Evolutionary conservation across 345 rosid genomes (phyloP).

Genomic region (Eucalyptus polybractea): DNA sequence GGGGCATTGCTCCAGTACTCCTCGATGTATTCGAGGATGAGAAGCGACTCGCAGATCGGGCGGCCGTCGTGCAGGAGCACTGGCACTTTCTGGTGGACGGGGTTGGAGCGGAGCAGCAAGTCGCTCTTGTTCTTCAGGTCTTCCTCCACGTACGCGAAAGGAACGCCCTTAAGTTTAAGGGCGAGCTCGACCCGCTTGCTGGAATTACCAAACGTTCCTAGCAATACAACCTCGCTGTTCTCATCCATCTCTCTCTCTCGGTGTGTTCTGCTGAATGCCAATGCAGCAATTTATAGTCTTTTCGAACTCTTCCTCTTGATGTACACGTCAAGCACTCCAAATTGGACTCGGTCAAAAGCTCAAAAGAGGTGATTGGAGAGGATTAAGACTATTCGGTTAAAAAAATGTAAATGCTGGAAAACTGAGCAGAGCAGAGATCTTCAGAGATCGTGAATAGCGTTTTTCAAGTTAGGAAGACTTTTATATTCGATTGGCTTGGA

Average conservation of each 20-base stretch:
- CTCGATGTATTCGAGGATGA: conserved; percentile 5
- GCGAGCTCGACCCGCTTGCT: conserved; percentile 5
- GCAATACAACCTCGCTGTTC: neutral
- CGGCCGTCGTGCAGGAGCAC: conserved; percentile 1
- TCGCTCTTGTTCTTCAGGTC: conserved; percentile 6
- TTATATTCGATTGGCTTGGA: neutral
- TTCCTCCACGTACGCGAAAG: conserved; percentile 1
- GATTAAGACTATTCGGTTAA: neutral
- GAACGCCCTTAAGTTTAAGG: conserved; percentile 3
- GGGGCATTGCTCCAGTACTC: conserved; percentile 3
- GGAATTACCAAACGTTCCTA: neutral
- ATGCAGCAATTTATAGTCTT: neutral
- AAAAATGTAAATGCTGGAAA: neutral
- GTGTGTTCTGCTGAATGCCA: neutral
- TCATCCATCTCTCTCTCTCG: neutral
- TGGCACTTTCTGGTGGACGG: conserved; percentile 5
- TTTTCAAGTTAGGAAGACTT: neutral
- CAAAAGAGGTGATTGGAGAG: neutral
- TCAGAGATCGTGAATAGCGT: neutral
- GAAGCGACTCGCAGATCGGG: conserved; percentile 3
- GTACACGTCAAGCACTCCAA: neutral
- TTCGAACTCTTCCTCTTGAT: neutral
- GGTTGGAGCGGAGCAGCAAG: neutral
- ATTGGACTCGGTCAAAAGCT: neutral
- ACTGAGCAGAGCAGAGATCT: neutral